A percentile compares a stretch with the other conserved stretches of the same genome.
Evolutionary conservation across 164 flowering plant genomes (phyloP).

Genomic region (Magnolia changhungtana): DNA sequence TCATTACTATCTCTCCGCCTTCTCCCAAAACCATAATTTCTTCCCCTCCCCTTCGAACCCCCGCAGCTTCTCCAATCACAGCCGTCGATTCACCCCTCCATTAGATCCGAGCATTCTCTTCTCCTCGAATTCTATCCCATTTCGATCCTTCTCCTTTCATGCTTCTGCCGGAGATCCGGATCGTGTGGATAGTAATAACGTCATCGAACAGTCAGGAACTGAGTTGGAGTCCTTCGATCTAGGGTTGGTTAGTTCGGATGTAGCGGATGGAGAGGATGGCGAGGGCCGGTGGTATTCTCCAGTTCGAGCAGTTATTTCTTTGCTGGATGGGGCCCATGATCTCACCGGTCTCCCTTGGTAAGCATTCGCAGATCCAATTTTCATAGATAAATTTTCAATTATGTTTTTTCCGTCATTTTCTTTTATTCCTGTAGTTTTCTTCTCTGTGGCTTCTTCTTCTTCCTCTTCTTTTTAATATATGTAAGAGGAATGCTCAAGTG

Average conservation of each 20-base stretch:
- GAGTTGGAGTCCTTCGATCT: conserved; percentile 12
- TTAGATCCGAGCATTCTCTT: background rate
- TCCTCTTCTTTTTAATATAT: background rate
- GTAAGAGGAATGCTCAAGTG: no score
- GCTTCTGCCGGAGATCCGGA: conserved; percentile 8
- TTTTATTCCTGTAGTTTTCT: background rate
- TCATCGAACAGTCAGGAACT: background rate
- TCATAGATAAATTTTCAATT: no score
- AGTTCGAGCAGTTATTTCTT: conserved; percentile 35
- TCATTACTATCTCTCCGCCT: background rate
- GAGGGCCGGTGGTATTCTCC: conserved; percentile 40
- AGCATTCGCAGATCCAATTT: conserved; percentile 6
- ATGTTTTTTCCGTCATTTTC: background rate
- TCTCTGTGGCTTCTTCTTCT: background rate
- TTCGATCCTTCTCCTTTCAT: conserved; percentile 19
- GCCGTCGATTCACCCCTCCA: conserved; percentile 5
- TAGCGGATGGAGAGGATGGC: conserved; percentile 13
- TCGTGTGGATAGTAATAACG: background rate
- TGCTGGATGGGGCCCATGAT: conserved; percentile 70
- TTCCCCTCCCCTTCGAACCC: background rate
- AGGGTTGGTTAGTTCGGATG: conserved; percentile 16
- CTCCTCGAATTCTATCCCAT: background rate
- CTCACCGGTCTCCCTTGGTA: conserved; percentile 83
- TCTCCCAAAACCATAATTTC: conserved; percentile 18
- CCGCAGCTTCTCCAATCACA: background rate